Conservation (phyloP, 768 basidiomycete species). For the Panaeolus cyanescens region DNA sequence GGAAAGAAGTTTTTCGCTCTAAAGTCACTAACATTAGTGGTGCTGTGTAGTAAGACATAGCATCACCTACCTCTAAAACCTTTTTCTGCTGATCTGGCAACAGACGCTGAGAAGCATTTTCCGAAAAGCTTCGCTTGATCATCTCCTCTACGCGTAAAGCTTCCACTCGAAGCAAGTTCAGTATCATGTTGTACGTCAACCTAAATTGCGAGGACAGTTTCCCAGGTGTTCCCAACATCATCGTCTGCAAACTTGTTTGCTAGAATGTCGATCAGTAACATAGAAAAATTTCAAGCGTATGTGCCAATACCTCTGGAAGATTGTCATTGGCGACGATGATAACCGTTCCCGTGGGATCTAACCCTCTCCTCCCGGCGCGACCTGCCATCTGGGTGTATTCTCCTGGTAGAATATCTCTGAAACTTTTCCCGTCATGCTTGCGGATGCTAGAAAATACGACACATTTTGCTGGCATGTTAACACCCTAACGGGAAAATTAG, state of each 20-base stretch:
- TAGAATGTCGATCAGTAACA: conserved; percentile 25
- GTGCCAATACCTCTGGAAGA: conserved; percentile 84
- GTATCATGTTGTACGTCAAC: conserved; percentile 98
- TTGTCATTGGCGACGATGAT: conserved; percentile 85
- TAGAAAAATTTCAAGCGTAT: not conserved
- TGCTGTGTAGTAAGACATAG: conserved; percentile 8
- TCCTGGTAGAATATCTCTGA: conserved; percentile 87
- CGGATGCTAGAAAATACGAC: conserved; percentile 95
- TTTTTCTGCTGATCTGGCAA: conserved; percentile 92
- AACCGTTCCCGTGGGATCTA: conserved; percentile 95
- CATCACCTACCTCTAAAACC: conserved; percentile 68
- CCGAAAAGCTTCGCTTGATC: conserved; percentile 99
- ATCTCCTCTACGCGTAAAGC: conserved; percentile 97
- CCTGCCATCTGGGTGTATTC: conserved; percentile 99
- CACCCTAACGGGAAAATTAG: conserved; percentile 60
- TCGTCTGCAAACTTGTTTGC: conserved; percentile 74
- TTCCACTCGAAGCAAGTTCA: conserved; percentile 95
- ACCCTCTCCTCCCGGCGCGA: conserved; percentile 92
- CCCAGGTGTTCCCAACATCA: conserved; percentile 94
- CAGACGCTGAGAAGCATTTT: conserved; percentile 91
- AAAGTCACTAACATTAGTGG: too few species aligned
- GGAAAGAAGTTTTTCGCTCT: conserved; percentile 76
- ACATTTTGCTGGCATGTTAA: conserved; percentile 98
- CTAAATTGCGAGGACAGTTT: conserved; percentile 96
- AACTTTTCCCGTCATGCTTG: conserved; percentile 93